These are phyloP conservation scores for Colletotrichum aenigma DNA, from an alignment of 2,329 filamentous ascomycete genomes.

Conservation along the genomic window DNA sequence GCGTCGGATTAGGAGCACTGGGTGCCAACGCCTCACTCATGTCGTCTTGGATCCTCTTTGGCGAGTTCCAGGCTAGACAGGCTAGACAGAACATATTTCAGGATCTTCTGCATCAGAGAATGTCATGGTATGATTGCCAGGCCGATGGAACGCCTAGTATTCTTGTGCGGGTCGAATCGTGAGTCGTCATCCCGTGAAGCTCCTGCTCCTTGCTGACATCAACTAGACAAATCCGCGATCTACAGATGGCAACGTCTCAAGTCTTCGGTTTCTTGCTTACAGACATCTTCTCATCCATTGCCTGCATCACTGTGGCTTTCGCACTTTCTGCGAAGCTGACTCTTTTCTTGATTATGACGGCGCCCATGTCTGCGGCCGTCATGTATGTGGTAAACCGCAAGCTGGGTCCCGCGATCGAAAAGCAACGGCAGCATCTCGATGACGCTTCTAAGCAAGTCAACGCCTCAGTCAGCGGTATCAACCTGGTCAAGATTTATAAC, in stretches of 20 bases:
- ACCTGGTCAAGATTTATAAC: slow-evolving; percentile 87
- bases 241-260: slow-evolving; percentile 81
- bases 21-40: slow-evolving; percentile 71
- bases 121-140: slow-evolving; percentile 82
- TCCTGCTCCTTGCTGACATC: slow-evolving; percentile 6
- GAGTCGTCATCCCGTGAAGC: slow-evolving; percentile 33
- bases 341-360: slow-evolving; percentile 74
- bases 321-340: slow-evolving; percentile 85
- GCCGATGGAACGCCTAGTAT: slow-evolving; percentile 75
- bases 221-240: slow-evolving; percentile 77
- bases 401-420: slow-evolving; percentile 69
- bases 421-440: slow-evolving; percentile 71
- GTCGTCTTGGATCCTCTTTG: slow-evolving; percentile 75
- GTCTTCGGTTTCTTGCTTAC: slow-evolving; percentile 74
- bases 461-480: slow-evolving; percentile 64
- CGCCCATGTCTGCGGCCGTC: slow-evolving; percentile 69
- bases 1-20: slow-evolving; percentile 70
- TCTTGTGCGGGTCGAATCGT: slow-evolving; percentile 76
- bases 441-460: slow-evolving; percentile 74
- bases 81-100: slow-evolving; percentile 70
- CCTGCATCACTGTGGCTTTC: slow-evolving; percentile 74
- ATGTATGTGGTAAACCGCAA: slow-evolving; percentile 64
- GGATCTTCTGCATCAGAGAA: slow-evolving; percentile 50
- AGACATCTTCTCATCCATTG: slow-evolving; percentile 66
- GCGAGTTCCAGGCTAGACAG: slow-evolving; percentile 76